Conservation (phyloP, 768 basidiomycete species). For the Lyophyllum decastes region DNA sequence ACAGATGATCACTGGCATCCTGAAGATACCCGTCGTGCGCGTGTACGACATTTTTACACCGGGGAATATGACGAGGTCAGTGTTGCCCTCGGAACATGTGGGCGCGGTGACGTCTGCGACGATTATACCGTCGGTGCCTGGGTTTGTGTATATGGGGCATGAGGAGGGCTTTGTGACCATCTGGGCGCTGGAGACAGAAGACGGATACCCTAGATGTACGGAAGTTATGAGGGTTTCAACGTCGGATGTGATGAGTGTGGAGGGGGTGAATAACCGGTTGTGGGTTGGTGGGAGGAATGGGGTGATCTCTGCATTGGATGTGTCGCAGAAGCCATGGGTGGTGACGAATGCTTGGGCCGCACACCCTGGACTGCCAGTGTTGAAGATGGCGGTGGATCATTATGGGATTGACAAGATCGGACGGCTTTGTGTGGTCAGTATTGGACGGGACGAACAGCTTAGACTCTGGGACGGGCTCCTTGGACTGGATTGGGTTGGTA, state of each 20-base stretch:
- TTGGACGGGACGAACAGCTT: conserved; percentile 72
- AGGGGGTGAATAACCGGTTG: conserved; percentile 79
- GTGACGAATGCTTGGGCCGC: conserved; percentile 89
- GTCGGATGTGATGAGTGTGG: conserved; percentile 81
- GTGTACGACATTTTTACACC: conserved; percentile 77
- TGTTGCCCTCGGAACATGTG: conserved; percentile 67
- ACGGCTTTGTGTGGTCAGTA: conserved; percentile 70
- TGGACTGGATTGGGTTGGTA: conserved; percentile 85
- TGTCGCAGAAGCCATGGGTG: conserved; percentile 73
- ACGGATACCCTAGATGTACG: conserved; percentile 62
- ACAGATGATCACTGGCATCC: conserved; percentile 34
- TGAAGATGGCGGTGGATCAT: conserved; percentile 68
- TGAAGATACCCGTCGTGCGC: conserved; percentile 71
- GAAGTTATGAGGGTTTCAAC: conserved; percentile 80
- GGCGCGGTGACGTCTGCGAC: conserved; percentile 86
- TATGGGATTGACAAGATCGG: conserved; percentile 71
- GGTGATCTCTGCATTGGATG: conserved; percentile 79
- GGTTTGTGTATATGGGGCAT: conserved; percentile 81
- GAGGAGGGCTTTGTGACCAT: conserved; percentile 88
- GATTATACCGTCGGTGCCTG: conserved; percentile 66
- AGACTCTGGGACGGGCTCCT: conserved; percentile 91
- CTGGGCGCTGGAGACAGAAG: conserved; percentile 64
- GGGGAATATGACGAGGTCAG: conserved; percentile 51
- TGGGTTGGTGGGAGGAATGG: conserved; percentile 92
- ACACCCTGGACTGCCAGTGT: conserved; percentile 66